Evolutionary conservation across 139 green algal genomes (phyloP).

Genomic region (Medakamo hakoo): DNA sequence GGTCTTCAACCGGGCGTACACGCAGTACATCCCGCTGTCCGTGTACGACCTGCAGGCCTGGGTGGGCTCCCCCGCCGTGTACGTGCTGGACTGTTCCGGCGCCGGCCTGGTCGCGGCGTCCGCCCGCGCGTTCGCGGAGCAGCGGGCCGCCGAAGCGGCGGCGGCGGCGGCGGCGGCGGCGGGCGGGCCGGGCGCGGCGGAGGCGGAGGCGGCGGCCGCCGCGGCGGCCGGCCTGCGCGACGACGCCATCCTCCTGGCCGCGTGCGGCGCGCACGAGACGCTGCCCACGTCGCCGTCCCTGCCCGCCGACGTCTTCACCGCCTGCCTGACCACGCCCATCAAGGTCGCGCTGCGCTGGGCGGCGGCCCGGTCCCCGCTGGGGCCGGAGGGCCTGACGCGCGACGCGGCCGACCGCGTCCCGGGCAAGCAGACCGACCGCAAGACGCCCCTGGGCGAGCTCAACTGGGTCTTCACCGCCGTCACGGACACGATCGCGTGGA

Average conservation of each 20-base stretch:
- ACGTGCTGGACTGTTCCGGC: constrained; percentile 92
- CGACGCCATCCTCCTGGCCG: constrained; percentile 82
- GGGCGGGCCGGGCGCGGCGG: too few species aligned
- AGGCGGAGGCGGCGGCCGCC: too few species aligned
- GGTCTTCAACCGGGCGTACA: constrained; percentile 95
- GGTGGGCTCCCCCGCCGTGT: constrained; percentile 85
- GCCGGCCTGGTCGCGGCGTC: constrained; percentile 81
- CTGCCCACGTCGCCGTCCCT: constrained; percentile 82
- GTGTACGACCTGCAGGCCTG: constrained; percentile 92
- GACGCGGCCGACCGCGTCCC: constrained; percentile 70
- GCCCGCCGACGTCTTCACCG: constrained; percentile 91
- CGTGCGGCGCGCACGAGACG: constrained; percentile 70
- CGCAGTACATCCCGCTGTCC: constrained; percentile 97
- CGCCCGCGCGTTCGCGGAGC: constrained; percentile 43
- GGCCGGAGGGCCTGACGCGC: constrained; percentile 53
- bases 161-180: neutral
- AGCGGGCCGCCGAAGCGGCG: constrained; percentile 13
- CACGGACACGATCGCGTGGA: constrained; percentile 99
- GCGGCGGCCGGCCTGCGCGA: constrained; percentile 4
- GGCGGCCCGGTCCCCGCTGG: constrained; percentile 22
- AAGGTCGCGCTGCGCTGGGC: constrained; percentile 88
- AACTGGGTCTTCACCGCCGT: constrained; percentile 99
- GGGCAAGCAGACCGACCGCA: constrained; percentile 78
- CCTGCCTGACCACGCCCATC: constrained; percentile 97
- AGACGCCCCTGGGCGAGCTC: constrained; percentile 94